phyloP scores from a whole-genome alignment of 2,329 filamentous ascomycete genomes.

The Westerdykella aurantiaca region DNA sequence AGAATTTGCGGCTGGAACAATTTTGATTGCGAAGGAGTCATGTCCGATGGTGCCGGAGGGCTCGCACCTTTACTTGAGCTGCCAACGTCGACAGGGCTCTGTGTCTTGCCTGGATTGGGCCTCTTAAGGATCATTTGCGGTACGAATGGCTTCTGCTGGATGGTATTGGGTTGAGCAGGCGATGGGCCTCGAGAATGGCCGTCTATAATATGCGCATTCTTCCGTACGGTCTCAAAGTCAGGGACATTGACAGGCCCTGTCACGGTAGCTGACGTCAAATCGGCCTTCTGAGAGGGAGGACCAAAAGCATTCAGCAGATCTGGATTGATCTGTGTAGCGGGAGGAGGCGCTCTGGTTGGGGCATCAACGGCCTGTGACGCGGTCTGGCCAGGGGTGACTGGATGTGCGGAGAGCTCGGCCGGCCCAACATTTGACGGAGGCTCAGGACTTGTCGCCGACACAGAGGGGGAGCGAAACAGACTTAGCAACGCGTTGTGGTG shows the following conservation, averaged over 20 bases:
- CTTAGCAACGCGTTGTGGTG: slow-evolving; percentile 44
- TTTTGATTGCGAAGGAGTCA: slow-evolving; percentile 10
- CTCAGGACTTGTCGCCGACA: slow-evolving; percentile 16
- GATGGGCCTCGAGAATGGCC: slow-evolving; percentile 26
- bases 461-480: slow-evolving; percentile 38
- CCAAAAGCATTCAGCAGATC: slow-evolving; percentile 17
- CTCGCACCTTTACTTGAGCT: slow-evolving; percentile 1
- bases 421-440: slow-evolving; percentile 28
- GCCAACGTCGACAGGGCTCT: slow-evolving; percentile 4
- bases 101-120: slow-evolving; percentile 7
- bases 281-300: slow-evolving; percentile 11
- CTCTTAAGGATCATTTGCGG: slow-evolving; percentile 25
- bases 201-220: slow-evolving; percentile 18
- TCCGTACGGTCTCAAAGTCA: slow-evolving; percentile 37
- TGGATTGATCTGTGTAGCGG: slow-evolving; percentile 14
- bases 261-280: slow-evolving; percentile 37
- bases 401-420: slow-evolving; percentile 43
- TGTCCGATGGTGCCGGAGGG: slow-evolving; percentile 6
- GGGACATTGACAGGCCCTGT: slow-evolving; percentile 40
- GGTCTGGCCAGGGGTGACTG: slow-evolving; percentile 33
- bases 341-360: slow-evolving; percentile 14
- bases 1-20: slow-evolving; percentile 34
- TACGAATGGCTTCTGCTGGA: slow-evolving; percentile 18
- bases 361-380: slow-evolving; percentile 3
- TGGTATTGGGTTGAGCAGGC: slow-evolving; percentile 7